Evolutionary conservation across 2,329 filamentous ascomycete species (phyloP), one percentile per base, ranked within the genome.

Genomic region (Colletotrichum cordylinicola): DNA sequence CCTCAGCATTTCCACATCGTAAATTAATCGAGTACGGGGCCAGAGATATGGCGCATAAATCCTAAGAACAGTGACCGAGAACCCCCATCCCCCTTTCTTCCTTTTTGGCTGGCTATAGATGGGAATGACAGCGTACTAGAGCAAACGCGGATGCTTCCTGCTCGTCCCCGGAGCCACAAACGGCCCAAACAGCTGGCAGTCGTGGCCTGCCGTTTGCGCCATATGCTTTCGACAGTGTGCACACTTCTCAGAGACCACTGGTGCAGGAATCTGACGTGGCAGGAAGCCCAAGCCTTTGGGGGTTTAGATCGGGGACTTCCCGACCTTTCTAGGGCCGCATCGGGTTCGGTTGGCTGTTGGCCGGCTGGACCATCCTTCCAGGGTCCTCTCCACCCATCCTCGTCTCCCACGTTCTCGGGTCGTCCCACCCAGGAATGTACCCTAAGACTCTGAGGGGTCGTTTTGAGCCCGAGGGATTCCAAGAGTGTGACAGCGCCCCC

Each of bases 211-310:
- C 33, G 37, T 48, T 35, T 70, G 58, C 58, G 29, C 35, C 33
- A 37, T 58, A 35, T 64, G n/a, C 27, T 27, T 21, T n/a, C 16
- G 39, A 52, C 18, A 35, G 43, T 60, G 18, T 16, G 67, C 43
- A 39, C 27, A 39, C 52, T 15, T 67, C 33, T 21, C 16, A 31
- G 21, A 72, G 18, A 35, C 24, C 31, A 12, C 29, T 61, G 67
- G 67, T 58, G 58, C 33, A 48, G 35, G 24, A 35, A 60, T 65
- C 33, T 74, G 72, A 71, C 72, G 72, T 74, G 72, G 67, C 72
- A 66, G 15, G 3, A 27, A 12, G 24, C 55, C 55, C 39, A 35
- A 33, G n/a, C n/a, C 56, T 33, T 18, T 29, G 16, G 18, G 31
- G 60, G 33, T n/a, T 31, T 31, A n/a, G 9, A 43, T 39, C 31